Conservation (phyloP, 805 yeast species). For the Lipomyces sp. region DNA sequence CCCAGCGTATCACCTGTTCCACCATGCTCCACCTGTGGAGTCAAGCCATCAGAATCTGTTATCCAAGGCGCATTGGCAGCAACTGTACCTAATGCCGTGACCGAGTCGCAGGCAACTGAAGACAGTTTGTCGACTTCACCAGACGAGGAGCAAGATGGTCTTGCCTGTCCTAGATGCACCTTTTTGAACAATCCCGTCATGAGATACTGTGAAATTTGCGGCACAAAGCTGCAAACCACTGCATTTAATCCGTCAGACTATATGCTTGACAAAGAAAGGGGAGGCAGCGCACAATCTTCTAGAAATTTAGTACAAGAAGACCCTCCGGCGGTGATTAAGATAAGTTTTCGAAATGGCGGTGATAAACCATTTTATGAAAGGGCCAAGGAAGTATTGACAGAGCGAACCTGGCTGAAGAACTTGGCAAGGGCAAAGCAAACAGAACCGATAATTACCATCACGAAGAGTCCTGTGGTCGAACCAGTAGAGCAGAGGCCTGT, state of each 20-base stretch:
- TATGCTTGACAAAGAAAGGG: conserved; percentile 12
- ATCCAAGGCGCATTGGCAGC: conserved; percentile 11
- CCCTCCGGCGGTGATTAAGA: conserved; percentile 50
- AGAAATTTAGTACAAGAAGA: neutral
- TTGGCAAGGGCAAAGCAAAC: conserved; percentile 17
- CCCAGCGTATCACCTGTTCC: conserved; percentile 46
- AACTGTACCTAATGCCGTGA: neutral
- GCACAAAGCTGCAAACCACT: conserved; percentile 53
- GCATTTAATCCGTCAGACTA: conserved; percentile 36
- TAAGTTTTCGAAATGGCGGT: conserved; percentile 78
- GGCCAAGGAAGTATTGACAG: conserved; percentile 52
- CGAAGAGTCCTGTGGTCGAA: neutral
- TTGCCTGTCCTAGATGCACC: conserved; percentile 63
- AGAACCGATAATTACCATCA: neutral
- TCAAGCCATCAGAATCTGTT: conserved; percentile 47
- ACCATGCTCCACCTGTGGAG: conserved; percentile 66
- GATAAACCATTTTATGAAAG: conserved; percentile 57
- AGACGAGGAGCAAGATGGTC: conserved; percentile 11
- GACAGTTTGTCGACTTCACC: conserved; percentile 8
- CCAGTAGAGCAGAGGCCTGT: neutral
- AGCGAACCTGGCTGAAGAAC: conserved; percentile 53
- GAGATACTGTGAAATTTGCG: conserved; percentile 84
- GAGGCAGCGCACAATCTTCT: neutral
- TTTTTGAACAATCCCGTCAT: conserved; percentile 81
- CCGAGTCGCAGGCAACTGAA: neutral